Conservation (phyloP, 2,329 filamentous ascomycete species). For the Trichophyton mentagrophytes region DNA sequence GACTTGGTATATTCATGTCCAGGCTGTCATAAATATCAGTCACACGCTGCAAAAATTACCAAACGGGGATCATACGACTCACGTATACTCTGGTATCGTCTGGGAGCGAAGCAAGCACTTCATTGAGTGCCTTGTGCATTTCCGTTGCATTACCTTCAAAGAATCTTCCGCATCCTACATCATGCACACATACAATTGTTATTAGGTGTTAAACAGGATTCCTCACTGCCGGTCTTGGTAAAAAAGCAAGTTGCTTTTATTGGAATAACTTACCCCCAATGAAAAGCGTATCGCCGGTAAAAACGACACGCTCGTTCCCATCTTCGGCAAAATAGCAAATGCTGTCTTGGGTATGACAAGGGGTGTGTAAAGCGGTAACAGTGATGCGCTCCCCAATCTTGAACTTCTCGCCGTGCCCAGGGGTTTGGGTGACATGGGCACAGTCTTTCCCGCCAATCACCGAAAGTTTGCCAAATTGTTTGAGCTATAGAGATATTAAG, state of each 20-base stretch:
- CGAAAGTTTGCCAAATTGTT: conserved; percentile 40
- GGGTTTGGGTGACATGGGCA: conserved; percentile 63
- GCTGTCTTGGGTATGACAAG: conserved; percentile 96
- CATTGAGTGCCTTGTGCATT: conserved; percentile 89
- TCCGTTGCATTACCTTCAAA: conserved; percentile 82
- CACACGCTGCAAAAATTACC: not conserved
- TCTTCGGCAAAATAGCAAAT: conserved; percentile 93
- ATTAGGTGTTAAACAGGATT: not conserved
- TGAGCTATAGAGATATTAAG: conserved; percentile 32
- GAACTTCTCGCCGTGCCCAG: conserved; percentile 62
- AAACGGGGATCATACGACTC: conserved; percentile 23
- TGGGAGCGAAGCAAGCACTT: conserved; percentile 64
- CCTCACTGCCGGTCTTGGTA: not conserved
- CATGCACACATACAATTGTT: conserved; percentile 2
- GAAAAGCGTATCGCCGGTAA: conserved; percentile 93
- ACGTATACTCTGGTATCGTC: conserved; percentile 88
- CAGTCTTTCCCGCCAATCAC: conserved; percentile 86
- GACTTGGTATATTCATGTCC: conserved; percentile 98
- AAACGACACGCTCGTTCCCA: conserved; percentile 58
- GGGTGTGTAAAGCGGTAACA: conserved; percentile 82
- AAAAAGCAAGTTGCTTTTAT: not conserved
- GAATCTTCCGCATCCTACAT: conserved; percentile 75
- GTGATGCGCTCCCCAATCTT: conserved; percentile 66
- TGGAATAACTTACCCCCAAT: conserved; percentile 54
- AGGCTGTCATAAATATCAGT: conserved; percentile 42